Conservation (phyloP, 768 basidiomycete genomes). For the Pleurotus pulmonarius region DNA sequence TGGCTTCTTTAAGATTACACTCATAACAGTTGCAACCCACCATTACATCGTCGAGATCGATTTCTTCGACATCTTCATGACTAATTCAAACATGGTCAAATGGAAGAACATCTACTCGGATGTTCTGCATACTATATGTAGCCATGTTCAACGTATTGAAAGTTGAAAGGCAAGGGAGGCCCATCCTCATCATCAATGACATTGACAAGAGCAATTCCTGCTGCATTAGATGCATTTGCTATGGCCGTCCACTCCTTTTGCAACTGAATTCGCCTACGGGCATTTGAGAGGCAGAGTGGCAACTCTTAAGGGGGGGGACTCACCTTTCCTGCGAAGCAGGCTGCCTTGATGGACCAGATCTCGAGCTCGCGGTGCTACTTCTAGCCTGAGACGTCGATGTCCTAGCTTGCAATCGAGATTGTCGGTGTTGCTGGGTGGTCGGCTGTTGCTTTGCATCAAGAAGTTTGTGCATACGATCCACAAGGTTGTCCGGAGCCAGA, state of each 20-base stretch:
- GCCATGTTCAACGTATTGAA: constrained; percentile 49
- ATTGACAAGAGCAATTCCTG: constrained; percentile 32
- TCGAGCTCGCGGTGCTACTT: too few species aligned
- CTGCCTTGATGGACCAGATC: constrained; percentile 1
- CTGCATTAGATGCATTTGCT: constrained; percentile 24
- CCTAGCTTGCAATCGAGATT: not conserved
- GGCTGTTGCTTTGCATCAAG: constrained; percentile 11
- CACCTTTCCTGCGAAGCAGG: too few species aligned
- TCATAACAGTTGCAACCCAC: constrained; percentile 39
- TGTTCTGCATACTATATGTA: constrained; percentile 43
- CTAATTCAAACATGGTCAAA: constrained; percentile 9
- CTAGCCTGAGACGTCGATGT: not conserved
- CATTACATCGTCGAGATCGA: constrained; percentile 28
- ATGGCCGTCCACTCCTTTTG: constrained; percentile 29
- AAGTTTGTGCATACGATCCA: constrained; percentile 17
- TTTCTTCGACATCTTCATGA: constrained; percentile 10
- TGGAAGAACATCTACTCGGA: not conserved
- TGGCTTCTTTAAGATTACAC: constrained; percentile 25
- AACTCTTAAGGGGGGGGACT: too few species aligned
- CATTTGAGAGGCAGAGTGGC: not conserved
- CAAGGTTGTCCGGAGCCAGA: not conserved
- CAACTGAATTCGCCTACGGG: constrained; percentile 16
- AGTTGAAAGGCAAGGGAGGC: constrained; percentile 38
- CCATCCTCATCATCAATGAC: constrained; percentile 39
- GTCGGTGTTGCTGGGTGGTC: too few species aligned